These are phyloP conservation scores for Phytopythium mirpurense DNA, from an alignment of 352 stramenopile genomes.

Conservation along the genomic window DNA sequence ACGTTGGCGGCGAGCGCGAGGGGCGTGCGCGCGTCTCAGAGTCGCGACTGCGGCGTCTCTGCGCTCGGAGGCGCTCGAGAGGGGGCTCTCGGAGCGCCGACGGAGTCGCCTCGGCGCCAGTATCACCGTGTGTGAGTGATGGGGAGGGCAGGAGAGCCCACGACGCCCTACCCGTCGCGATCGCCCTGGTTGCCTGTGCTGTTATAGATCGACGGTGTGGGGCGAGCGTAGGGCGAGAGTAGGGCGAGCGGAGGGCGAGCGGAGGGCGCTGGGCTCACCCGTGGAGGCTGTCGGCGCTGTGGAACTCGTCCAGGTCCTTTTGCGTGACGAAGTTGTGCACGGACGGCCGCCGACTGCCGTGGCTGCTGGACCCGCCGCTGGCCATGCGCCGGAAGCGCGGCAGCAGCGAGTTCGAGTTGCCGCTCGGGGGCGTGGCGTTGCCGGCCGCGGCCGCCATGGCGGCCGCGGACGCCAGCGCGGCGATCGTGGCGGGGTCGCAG, in stretches of 20 bases:
- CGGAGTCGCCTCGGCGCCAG: too few relatives aligned
- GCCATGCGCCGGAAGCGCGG: constrained; percentile 5
- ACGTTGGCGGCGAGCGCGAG: too few relatives aligned
- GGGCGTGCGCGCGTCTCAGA: too few relatives aligned
- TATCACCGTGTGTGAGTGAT: too few relatives aligned
- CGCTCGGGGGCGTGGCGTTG: neutral
- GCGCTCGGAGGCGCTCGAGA: neutral
- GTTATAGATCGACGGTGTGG: too few relatives aligned
- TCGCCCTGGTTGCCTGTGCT: too few relatives aligned
- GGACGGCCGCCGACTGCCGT: constrained; percentile 25
- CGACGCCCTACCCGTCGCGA: too few relatives aligned
- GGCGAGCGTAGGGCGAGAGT: too few relatives aligned
- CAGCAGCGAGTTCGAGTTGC: neutral
- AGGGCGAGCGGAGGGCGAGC: too few relatives aligned
- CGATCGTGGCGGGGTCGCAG: neutral
- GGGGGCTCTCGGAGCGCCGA: too few relatives aligned
- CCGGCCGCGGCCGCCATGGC: neutral
- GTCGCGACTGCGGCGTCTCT: too few relatives aligned
- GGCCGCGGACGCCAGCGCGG: neutral
- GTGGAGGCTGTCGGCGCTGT: constrained; percentile 11
- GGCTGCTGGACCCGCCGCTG: constrained; percentile 6
- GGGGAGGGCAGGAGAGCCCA: too few relatives aligned
- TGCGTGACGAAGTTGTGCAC: constrained; percentile 54
- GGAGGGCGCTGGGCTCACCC: neutral
- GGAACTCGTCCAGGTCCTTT: constrained; percentile 58